Evolutionary conservation across 179 eudicot genomes (phyloP).

Genomic region (Vitellaria paradoxa): DNA sequence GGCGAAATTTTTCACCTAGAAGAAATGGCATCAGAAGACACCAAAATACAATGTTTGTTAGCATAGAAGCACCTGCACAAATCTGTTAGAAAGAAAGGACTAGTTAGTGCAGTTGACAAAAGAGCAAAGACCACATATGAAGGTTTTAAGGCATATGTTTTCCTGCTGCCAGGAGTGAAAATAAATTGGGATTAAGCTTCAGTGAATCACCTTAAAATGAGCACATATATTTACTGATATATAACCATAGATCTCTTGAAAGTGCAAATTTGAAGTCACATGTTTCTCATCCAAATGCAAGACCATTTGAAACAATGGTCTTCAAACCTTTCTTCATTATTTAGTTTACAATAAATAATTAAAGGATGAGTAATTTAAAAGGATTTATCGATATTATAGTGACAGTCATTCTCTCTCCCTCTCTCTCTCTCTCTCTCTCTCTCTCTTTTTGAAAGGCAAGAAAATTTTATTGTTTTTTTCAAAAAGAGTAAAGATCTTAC

Average conservation of each 20-base stretch:
- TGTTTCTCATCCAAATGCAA: background rate
- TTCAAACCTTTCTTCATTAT: background rate
- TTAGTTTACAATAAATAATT: background rate
- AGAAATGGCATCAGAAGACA: conserved; percentile 58
- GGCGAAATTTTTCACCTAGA: conserved; percentile 30
- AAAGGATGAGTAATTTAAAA: background rate
- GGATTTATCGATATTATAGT: too few species aligned
- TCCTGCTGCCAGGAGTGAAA: background rate
- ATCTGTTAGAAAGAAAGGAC: conserved; percentile 36
- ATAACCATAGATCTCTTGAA: background rate
- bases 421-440: too few species aligned
- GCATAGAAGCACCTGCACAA: conserved; percentile 71
- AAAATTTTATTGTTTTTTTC: too few species aligned
- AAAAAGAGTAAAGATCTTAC: too few species aligned
- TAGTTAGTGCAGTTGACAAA: conserved; percentile 1
- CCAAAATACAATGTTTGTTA: conserved; percentile 82
- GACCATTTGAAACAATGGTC: background rate
- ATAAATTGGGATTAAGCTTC: background rate
- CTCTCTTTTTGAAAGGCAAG: too few species aligned
- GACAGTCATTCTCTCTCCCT: too few species aligned
- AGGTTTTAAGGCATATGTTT: background rate
- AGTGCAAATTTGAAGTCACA: background rate
- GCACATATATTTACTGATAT: background rate
- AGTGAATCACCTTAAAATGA: background rate
- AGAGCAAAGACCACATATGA: background rate